Evolutionary conservation across 768 basidiomycete species (phyloP), one percentile per base, ranked within the genome.

Genomic region (Lentinus tigrinus): DNA sequence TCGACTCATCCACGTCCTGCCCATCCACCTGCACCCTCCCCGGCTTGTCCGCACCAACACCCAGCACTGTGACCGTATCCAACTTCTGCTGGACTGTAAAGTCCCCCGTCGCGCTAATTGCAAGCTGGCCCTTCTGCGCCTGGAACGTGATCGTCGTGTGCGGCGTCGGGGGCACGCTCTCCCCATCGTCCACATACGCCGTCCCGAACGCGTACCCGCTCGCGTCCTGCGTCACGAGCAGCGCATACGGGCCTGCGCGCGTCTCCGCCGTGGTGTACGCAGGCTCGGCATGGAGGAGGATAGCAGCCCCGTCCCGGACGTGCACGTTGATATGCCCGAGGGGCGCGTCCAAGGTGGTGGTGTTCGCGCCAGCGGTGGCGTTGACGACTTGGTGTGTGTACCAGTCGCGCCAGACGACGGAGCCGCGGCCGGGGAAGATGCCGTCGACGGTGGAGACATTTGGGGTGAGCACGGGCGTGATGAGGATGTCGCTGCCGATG

Each of bases 301-400:
- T 69, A 28, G 83, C 83, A 17, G 86, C 78, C 24, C 85, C 83
- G 56, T 85, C 83, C n/a, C 89, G 82, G 56, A 92, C 70, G 67
- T 91, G 88, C 24, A 91, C 85, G 58, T 86, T 86, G 71, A 92
- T 91, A 65, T 89, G 85, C 17, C 85, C 79, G 2, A 92, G 81
- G 3, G 89, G 88, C 3, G 87, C 87, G n/a, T 73, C 66, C 47
- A 91, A 75, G 4, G 82, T 83, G 4, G 82, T 83, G 0, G 78
- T 79, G 54, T 76, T 75, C 34, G 65, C 70, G 40, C 78, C 78
- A 0, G 70, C 42, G 1, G 70, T 68, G 17, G 76, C 70, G 21
- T 85, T 71, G 21, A 85, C 77, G 40, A 74, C 75, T 13, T 80
- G 78, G 62, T 88, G 85, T 0, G 84, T 87, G 70, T 84, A 89